These are phyloP conservation scores for Kappamyces sp. DNA, from an alignment of 192 early-diverging fungal species.

Conservation along the genomic window DNA sequence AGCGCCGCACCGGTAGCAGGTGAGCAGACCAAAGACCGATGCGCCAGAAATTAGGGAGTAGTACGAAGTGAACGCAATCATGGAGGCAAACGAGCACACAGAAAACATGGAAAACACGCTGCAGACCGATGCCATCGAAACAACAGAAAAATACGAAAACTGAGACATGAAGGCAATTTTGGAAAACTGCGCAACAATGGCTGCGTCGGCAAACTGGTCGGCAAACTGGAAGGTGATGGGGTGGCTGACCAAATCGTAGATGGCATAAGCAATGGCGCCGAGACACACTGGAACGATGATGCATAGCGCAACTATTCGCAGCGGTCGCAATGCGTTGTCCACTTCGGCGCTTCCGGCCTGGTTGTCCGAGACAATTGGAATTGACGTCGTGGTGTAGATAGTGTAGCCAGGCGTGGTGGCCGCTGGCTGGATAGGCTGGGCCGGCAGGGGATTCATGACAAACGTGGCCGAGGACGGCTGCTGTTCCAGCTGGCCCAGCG, in stretches of 20 bases:
- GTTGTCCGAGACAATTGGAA: neutral
- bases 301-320: constrained; percentile 5
- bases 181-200: constrained; percentile 7
- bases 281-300: constrained; percentile 6
- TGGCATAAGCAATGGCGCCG: constrained; percentile 8
- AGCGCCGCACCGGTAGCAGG: too few species aligned
- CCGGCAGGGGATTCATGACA: too few species aligned
- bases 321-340: constrained; percentile 3
- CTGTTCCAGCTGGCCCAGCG: too few species aligned
- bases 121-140: constrained; percentile 2
- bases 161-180: constrained; percentile 14
- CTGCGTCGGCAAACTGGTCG: constrained; percentile 9
- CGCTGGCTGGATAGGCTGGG: too few species aligned
- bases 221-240: neutral
- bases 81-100: constrained; percentile 8
- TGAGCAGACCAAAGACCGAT: too few species aligned
- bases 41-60: neutral
- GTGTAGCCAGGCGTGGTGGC: too few species aligned
- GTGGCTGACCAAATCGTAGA: constrained; percentile 6
- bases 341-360: neutral
- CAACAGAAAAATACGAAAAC: constrained; percentile 10
- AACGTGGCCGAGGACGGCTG: too few species aligned
- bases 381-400: too few species aligned
- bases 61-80: constrained; percentile 12
- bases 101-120: constrained; percentile 6